phyloP scores from a whole-genome alignment of 208 protist species.

The Lotmaria passim region DNA sequence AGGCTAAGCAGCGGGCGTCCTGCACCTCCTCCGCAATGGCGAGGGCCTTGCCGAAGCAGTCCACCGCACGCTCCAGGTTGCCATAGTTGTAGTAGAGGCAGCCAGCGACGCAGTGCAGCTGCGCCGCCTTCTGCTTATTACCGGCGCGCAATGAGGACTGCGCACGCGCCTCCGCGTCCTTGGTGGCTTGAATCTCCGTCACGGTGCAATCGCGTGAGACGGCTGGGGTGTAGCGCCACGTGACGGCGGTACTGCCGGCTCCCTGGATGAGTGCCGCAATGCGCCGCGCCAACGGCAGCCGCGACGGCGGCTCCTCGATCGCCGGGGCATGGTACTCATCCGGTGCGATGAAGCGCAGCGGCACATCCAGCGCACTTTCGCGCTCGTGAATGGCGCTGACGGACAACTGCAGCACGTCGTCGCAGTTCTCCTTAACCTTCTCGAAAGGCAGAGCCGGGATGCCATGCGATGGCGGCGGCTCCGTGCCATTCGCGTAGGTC shows the following conservation, averaged over 20 bases:
- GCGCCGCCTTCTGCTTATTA: slow-evolving; percentile 54
- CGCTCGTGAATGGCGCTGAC: slow-evolving; percentile 51
- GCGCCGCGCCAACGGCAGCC: slow-evolving; percentile 62
- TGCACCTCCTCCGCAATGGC: slow-evolving; percentile 56
- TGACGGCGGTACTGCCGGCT: slow-evolving; percentile 50
- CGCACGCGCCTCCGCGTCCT: slow-evolving; percentile 71
- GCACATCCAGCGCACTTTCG: slow-evolving; percentile 80
- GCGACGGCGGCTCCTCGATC: slow-evolving; percentile 71
- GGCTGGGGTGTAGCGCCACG: slow-evolving; percentile 39
- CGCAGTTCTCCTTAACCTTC: slow-evolving; percentile 42
- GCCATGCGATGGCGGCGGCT: slow-evolving; percentile 35
- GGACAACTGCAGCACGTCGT: slow-evolving; percentile 53
- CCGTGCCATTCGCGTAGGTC: slow-evolving; percentile 29
- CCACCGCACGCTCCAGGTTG: slow-evolving; percentile 72
- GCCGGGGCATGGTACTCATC: slow-evolving; percentile 70
- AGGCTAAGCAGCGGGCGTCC: slow-evolving; percentile 64
- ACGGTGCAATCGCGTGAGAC: slow-evolving; percentile 24
- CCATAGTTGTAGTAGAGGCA: slow-evolving; percentile 85
- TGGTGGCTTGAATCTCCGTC: slow-evolving; percentile 51
- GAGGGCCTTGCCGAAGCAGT: slow-evolving; percentile 59
- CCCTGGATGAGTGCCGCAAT: slow-evolving; percentile 81
- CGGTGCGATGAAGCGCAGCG: slow-evolving; percentile 77
- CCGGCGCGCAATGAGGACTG: slow-evolving; percentile 61
- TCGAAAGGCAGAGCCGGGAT: slow-evolving; percentile 79
- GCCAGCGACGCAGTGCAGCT: slow-evolving; percentile 61